These are phyloP conservation scores for Phlyctochytrium bullatum DNA, from an alignment of 192 early-diverging fungal species.

Conservation along the genomic window DNA sequence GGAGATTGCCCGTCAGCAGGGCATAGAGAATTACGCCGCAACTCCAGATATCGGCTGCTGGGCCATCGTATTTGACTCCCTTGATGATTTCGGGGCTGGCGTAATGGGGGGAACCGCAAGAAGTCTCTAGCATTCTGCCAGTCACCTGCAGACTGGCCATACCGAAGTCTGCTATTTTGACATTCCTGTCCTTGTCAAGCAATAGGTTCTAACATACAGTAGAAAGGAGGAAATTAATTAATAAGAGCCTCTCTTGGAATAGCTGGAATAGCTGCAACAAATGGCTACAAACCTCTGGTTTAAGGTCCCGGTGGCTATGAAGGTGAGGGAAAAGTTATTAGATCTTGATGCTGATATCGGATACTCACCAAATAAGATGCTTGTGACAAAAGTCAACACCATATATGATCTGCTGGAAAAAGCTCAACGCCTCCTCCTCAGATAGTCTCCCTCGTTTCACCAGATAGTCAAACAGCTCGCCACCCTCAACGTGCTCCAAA, in stretches of 20 bases:
- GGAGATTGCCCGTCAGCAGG: constrained; percentile 66
- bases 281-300: constrained; percentile 55
- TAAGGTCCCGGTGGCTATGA: constrained; percentile 55
- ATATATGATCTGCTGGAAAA: constrained; percentile 96
- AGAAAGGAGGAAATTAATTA: neutral
- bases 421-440: constrained; percentile 81
- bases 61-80: constrained; percentile 64
- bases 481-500: constrained; percentile 91
- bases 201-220: constrained; percentile 48
- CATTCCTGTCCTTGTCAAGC: constrained; percentile 85
- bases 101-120: constrained; percentile 73
- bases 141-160: constrained; percentile 68
- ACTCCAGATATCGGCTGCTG: constrained; percentile 69
- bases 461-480: constrained; percentile 94
- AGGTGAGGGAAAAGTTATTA: neutral
- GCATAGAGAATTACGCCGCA: constrained; percentile 75
- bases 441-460: constrained; percentile 78
- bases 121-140: constrained; percentile 59
- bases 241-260: constrained; percentile 3
- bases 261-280: too few species aligned
- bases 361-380: constrained; percentile 75
- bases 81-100: constrained; percentile 73
- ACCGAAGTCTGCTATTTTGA: constrained; percentile 98
- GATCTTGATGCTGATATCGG: neutral
- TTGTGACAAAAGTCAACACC: constrained; percentile 95